These are phyloP conservation scores for Dictyostelium intermedium DNA, from an alignment of 78 protist genomes.

Conservation along the genomic window DNA sequence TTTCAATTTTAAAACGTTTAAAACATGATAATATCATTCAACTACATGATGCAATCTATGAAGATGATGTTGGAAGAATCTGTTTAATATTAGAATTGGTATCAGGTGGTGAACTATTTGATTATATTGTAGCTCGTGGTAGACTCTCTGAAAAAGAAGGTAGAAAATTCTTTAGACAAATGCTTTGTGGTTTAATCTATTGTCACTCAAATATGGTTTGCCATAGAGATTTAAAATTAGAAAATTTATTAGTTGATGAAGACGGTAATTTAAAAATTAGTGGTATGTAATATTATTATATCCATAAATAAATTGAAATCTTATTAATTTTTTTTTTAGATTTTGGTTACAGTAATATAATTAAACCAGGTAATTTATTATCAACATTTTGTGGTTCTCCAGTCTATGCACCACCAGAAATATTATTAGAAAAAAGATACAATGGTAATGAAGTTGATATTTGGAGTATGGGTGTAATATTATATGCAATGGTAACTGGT, in stretches of 20 bases:
- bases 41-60: slow-evolving; percentile 77
- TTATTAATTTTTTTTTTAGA: slow-evolving; percentile 65
- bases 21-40: slow-evolving; percentile 78
- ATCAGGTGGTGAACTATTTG: slow-evolving; percentile 82
- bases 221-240: slow-evolving; percentile 86
- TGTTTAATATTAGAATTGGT: slow-evolving; percentile 64
- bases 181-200: slow-evolving; percentile 78
- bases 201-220: slow-evolving; percentile 79
- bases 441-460: slow-evolving; percentile 81
- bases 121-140: slow-evolving; percentile 80
- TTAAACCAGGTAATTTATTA: slow-evolving; percentile 78
- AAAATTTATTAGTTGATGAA: slow-evolving; percentile 70
- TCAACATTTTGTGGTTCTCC: slow-evolving; percentile 94
- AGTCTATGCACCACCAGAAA: slow-evolving; percentile 91
- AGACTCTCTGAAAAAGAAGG: slow-evolving; percentile 73
- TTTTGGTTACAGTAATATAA: slow-evolving; percentile 87
- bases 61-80: slow-evolving; percentile 43
- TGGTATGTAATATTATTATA: slow-evolving; percentile 21
- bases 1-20: slow-evolving; percentile 47
- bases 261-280: slow-evolving; percentile 88
- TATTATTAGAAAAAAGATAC: slow-evolving; percentile 80
- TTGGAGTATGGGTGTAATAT: slow-evolving; percentile 67
- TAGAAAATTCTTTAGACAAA: slow-evolving; percentile 73
- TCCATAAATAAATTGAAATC: too few species aligned
- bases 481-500: slow-evolving; percentile 84